Base-by-base conservation (phyloP, 768 basidiomycete species). In the Termitomyces sp. region DNA sequence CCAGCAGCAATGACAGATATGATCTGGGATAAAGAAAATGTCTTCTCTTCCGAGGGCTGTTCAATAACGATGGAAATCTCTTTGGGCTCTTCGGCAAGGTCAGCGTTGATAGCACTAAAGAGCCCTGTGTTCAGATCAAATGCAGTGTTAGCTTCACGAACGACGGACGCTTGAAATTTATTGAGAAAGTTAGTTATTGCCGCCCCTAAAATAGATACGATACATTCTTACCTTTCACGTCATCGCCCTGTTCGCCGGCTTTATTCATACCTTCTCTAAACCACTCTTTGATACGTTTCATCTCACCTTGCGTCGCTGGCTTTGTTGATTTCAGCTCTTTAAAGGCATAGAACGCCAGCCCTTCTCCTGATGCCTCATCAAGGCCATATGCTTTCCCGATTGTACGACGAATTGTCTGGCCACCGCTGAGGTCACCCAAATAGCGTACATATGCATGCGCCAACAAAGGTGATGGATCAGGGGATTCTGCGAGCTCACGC, bases 381-480 rank as follows among this genome's bases (percentile, higher is more conserved):
- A 92, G 79, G 12, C 72, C 78, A 68, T 92, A 93, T 14, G 88
- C 83, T 70, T 88, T 88, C 15, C 80, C 79, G n/a, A 92, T 71
- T 38, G 77, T 78, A 46, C 83, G 77, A 29, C 85, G 78, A 67
- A 92, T 85, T 61, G 81, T 76, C 75, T 92, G 91, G 1, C 92
- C 91, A 5, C 91, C 91, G 48, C 86, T 88, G 37, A 92, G 77
- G 70, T 93, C 91, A 52, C 90, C 91, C 37, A 92, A 81, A 72
- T 92, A 92, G 38, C 90, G 82, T n/a, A 91, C 88, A 68, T 92
- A 92, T 1, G 91, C 80, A 71, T 93, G 92, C 0, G 91, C 87
- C 7, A 93, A 79, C 8, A 94, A 81, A 6, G 78, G 72, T 0
- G 81, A 73, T 11, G 79, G 84, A 67, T 81, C 82, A 8, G 66